A percentile compares a stretch with the other conserved stretches of the same genome.
Conservation (phyloP, 1,139 yeast genomes). For the Nakaseomyces sp. region DNA sequence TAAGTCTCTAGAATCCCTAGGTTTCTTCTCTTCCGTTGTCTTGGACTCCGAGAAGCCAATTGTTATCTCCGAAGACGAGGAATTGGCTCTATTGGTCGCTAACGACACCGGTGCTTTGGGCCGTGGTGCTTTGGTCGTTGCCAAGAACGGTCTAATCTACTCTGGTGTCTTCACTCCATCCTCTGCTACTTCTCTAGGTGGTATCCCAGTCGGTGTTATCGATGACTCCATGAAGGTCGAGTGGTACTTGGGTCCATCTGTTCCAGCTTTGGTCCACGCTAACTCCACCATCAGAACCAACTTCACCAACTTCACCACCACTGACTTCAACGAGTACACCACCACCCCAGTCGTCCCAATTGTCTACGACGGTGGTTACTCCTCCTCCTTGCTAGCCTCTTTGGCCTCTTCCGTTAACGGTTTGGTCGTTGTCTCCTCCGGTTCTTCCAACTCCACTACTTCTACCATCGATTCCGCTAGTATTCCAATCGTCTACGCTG, state of each 20-base stretch:
- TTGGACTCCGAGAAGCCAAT: constrained; percentile 23
- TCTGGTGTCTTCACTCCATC: constrained; percentile 26
- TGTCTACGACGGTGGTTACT: constrained; percentile 23
- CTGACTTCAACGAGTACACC: constrained; percentile 7
- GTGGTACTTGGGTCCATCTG: constrained; percentile 24
- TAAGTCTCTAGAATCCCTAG: constrained; percentile 23
- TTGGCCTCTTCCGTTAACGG: constrained; percentile 19
- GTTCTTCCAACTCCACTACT: constrained; percentile 18
- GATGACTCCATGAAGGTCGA: constrained; percentile 11
- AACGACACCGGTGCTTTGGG: constrained; percentile 15
- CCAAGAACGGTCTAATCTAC: constrained; percentile 20
- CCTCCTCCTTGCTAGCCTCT: constrained; percentile 13
- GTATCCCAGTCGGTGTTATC: constrained; percentile 23
- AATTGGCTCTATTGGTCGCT: constrained; percentile 24
- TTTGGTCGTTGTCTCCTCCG: constrained; percentile 24
- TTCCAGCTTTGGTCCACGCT: constrained; percentile 17
- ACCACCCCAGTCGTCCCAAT: constrained; percentile 23
- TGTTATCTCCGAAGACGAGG: constrained; percentile 21
- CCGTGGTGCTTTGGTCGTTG: constrained; percentile 26
- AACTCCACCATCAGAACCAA: constrained; percentile 19
- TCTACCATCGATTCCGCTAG: constrained; percentile 12
- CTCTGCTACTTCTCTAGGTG: constrained; percentile 12
- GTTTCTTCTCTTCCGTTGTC: constrained; percentile 26
- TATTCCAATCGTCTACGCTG: constrained; percentile 24
- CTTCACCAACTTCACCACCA: constrained; percentile 20